phyloP scores from a whole-genome alignment of 2,329 filamentous ascomycete species.

The Trichoderma lentiforme region DNA sequence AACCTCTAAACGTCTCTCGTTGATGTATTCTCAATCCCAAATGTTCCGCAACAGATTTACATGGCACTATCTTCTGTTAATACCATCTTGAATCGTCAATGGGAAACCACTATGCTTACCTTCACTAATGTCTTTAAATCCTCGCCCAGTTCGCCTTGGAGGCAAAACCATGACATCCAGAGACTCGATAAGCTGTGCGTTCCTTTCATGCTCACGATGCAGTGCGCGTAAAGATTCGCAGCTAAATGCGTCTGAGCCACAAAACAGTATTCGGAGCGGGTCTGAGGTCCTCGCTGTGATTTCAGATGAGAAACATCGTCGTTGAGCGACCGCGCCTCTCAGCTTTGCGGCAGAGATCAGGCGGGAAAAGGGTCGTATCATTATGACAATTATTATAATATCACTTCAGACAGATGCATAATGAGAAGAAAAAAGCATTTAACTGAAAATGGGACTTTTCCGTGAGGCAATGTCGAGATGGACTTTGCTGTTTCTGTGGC shows the following conservation, averaged over 20 bases:
- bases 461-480: not conserved
- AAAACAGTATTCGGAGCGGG: constrained; percentile 84
- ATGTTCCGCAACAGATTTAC: constrained; percentile 61
- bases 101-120: constrained; percentile 43
- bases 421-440: not conserved
- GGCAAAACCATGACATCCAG: constrained; percentile 85
- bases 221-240: constrained; percentile 71
- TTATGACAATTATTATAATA: constrained; percentile 18
- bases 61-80: constrained; percentile 56
- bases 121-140: constrained; percentile 63
- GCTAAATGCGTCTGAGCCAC: constrained; percentile 90
- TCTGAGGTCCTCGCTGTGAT: constrained; percentile 35
- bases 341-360: constrained; percentile 16
- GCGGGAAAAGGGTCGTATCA: constrained; percentile 22
- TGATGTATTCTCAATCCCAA: constrained; percentile 68
- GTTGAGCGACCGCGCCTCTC: constrained; percentile 9
- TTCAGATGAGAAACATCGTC: constrained; percentile 23
- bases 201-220: constrained; percentile 52
- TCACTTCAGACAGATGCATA: not conserved
- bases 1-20: constrained; percentile 77
- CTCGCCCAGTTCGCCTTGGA: constrained; percentile 73
- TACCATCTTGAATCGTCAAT: no score
- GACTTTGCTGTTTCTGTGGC: not conserved
- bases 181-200: constrained; percentile 59
- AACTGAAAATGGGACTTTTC: not conserved